These are phyloP conservation scores for Botrytis byssoidea DNA, from an alignment of 2,329 filamentous ascomycete genomes.

Conservation along the genomic window DNA sequence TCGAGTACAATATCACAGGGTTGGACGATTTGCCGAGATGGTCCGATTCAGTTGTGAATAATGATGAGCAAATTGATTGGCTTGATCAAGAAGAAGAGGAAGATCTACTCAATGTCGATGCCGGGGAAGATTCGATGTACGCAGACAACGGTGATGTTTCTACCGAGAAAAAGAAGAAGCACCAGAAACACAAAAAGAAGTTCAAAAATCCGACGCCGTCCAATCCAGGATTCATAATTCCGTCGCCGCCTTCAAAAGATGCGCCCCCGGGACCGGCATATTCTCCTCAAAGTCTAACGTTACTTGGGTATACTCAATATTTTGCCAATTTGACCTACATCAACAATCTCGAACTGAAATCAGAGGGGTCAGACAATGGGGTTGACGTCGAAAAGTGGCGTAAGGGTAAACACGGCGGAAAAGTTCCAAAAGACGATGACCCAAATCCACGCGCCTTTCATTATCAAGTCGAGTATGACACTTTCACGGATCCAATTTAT, in stretches of 20 bases:
- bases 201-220: constrained; percentile 52
- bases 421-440: constrained; percentile 52
- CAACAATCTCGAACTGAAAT: constrained; percentile 65
- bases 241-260: constrained; percentile 68
- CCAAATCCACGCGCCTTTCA: constrained; percentile 63
- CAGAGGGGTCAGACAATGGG: constrained; percentile 31
- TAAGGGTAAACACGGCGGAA: constrained; percentile 60
- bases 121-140: constrained; percentile 4
- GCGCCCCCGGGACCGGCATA: constrained; percentile 85
- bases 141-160: constrained; percentile 41
- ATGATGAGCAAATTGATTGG: constrained; percentile 24
- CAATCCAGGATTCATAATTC: constrained; percentile 62
- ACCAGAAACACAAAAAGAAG: constrained; percentile 46
- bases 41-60: constrained; percentile 25
- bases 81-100: constrained; percentile 26
- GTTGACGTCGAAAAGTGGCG: constrained; percentile 54
- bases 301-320: constrained; percentile 83
- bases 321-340: constrained; percentile 90
- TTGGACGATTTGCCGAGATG: constrained; percentile 32
- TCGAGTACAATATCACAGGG: constrained; percentile 82
- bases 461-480: constrained; percentile 85
- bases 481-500: constrained; percentile 72
- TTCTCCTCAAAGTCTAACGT: constrained; percentile 75
- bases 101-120: background rate
- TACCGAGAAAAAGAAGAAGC: constrained; percentile 44